These are phyloP conservation scores for Eutypella sp. DNA, from an alignment of 2,329 filamentous ascomycete species.

Conservation along the genomic window DNA sequence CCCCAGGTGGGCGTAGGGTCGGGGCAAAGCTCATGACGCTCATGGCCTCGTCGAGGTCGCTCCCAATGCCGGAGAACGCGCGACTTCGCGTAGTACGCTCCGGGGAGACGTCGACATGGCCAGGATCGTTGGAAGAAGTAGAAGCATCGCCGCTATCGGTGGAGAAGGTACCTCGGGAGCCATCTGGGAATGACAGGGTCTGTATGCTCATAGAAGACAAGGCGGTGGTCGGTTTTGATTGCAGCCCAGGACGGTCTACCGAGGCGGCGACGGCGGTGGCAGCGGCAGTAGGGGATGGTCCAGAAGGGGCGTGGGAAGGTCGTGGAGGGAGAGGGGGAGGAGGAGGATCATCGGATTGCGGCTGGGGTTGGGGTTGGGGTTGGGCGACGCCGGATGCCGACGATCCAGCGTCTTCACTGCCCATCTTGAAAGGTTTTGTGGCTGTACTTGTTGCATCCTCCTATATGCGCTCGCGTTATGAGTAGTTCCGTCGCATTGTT, in stretches of 20 bases:
- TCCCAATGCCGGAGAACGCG: conserved; percentile 23
- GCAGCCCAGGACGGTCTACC: conserved; percentile 33
- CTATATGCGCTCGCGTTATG: not conserved
- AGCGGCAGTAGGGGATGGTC: conserved; percentile 30
- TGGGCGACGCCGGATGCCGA: conserved; percentile 15
- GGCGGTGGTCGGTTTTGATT: conserved; percentile 75
- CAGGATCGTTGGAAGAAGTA: conserved; percentile 9
- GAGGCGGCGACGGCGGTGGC: conserved; percentile 18
- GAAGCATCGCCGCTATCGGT: conserved; percentile 31
- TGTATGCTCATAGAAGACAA: conserved; percentile 77
- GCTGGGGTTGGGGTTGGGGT: too few species aligned
- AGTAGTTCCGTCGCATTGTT: not conserved
- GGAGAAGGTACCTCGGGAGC: conserved; percentile 59
- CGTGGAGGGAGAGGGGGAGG: conserved; percentile 54
- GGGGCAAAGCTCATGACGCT: conserved; percentile 65
- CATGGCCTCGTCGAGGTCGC: conserved; percentile 57
- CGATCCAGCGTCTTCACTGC: conserved; percentile 27
- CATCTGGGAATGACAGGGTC: conserved; percentile 68
- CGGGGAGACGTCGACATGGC: conserved; percentile 28
- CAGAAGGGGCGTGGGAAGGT: conserved; percentile 22
- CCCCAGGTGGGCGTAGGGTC: conserved; percentile 57
- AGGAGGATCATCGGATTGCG: conserved; percentile 42
- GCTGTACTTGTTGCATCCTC: conserved; percentile 7
- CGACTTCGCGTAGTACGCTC: conserved; percentile 13
- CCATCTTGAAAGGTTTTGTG: conserved; percentile 18